These are phyloP conservation scores for Candida nitratophila DNA, from an alignment of 805 yeast species.

Conservation along the genomic window DNA sequence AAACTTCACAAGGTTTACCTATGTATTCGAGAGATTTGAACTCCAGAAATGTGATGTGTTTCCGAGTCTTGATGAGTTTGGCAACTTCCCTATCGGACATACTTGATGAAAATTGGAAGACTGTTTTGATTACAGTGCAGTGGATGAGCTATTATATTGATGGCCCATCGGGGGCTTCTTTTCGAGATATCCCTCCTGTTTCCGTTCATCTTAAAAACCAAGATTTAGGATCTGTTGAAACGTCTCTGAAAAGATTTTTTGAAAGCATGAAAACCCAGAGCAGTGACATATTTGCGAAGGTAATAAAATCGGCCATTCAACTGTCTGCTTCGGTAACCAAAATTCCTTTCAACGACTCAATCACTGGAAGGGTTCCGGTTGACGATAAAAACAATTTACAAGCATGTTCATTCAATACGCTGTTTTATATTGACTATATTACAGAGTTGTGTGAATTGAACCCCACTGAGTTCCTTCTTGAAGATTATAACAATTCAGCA, in stretches of 20 bases:
- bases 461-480: constrained; percentile 40
- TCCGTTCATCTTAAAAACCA: constrained; percentile 34
- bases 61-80: constrained; percentile 70
- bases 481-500: constrained; percentile 40
- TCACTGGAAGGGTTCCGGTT: constrained; percentile 11
- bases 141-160: constrained; percentile 71
- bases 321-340: constrained; percentile 24
- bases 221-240: constrained; percentile 47
- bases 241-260: constrained; percentile 49
- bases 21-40: constrained; percentile 41
- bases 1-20: constrained; percentile 3
- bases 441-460: constrained; percentile 47
- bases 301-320: constrained; percentile 40
- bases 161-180: constrained; percentile 43
- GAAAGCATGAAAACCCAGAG: constrained; percentile 58
- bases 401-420: constrained; percentile 48
- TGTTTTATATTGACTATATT: constrained; percentile 47
- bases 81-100: constrained; percentile 79
- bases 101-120: constrained; percentile 60
- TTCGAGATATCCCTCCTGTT: constrained; percentile 35
- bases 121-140: constrained; percentile 56
- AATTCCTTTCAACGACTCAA: constrained; percentile 5
- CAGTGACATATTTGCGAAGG: constrained; percentile 37
- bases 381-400: constrained; percentile 8
- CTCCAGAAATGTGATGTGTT: constrained; percentile 65